phyloP scores from a whole-genome alignment of 352 stramenopile genomes.

The Pythium sp. region DNA sequence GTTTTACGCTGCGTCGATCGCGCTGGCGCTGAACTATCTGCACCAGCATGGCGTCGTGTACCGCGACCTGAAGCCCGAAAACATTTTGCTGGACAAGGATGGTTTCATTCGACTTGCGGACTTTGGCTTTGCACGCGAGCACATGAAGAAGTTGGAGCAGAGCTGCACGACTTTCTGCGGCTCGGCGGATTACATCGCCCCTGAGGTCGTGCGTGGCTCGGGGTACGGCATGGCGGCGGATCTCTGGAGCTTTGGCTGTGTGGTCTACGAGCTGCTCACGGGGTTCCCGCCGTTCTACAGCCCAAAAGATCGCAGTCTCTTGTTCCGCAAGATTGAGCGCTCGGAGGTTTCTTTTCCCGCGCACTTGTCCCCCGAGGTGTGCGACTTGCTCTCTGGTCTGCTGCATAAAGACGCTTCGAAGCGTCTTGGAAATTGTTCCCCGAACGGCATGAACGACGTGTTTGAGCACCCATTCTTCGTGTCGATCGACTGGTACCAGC shows the following conservation, averaged over 20 bases:
- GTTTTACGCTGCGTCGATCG: slow-evolving; percentile 98
- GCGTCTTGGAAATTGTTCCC: slow-evolving; percentile 47
- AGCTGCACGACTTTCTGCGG: slow-evolving; percentile 81
- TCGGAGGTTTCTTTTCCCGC: slow-evolving; percentile 91
- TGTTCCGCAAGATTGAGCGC: slow-evolving; percentile 97
- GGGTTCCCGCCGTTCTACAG: slow-evolving; percentile 93
- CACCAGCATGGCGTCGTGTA: slow-evolving; percentile 82
- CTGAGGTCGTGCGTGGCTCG: slow-evolving; percentile 68
- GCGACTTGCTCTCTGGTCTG: slow-evolving; percentile 54
- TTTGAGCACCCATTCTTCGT: slow-evolving; percentile 76
- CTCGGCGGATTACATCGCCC: slow-evolving; percentile 83
- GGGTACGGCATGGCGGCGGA: slow-evolving; percentile 79
- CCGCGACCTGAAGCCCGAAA: slow-evolving; percentile 91
- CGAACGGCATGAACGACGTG: slow-evolving; percentile 64
- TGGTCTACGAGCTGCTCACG: slow-evolving; percentile 83
- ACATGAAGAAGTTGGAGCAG: slow-evolving; percentile 52
- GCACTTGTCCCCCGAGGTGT: slow-evolving; percentile 75
- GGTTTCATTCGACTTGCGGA: slow-evolving; percentile 89
- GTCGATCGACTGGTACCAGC: slow-evolving; percentile 72
- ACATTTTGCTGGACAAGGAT: slow-evolving; percentile 85
- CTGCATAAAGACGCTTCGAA: slow-evolving; percentile 58
- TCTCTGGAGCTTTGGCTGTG: slow-evolving; percentile 89
- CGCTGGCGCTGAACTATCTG: slow-evolving; percentile 91
- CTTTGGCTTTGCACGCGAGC: slow-evolving; percentile 73
- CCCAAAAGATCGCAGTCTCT: slow-evolving; percentile 77